Conservation (phyloP, 2,329 filamentous ascomycete species). For the Diplodia sapinea region DNA sequence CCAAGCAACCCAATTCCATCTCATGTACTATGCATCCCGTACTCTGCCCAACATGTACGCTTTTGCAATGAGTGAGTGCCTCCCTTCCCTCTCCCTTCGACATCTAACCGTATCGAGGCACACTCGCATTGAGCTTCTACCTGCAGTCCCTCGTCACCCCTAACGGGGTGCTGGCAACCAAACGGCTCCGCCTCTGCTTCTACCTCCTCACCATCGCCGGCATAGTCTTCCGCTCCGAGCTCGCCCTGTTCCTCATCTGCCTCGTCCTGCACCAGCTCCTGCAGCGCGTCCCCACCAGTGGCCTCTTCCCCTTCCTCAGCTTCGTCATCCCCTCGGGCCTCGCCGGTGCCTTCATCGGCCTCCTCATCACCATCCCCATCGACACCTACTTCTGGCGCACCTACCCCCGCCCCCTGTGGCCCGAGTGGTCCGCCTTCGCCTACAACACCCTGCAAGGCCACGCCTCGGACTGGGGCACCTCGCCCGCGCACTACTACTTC, state of each 20-base stretch:
- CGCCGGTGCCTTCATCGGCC: slow-evolving; percentile 67
- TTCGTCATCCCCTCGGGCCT: slow-evolving; percentile 69
- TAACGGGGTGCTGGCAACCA: slow-evolving; percentile 41
- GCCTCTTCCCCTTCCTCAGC: slow-evolving; percentile 36
- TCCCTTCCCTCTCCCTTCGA: neutral
- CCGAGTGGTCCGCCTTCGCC: slow-evolving; percentile 85
- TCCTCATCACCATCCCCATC: slow-evolving; percentile 72
- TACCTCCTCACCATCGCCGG: slow-evolving; percentile 79
- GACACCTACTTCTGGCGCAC: slow-evolving; percentile 95
- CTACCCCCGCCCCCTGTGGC: slow-evolving; percentile 70
- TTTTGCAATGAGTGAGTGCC: slow-evolving; percentile 75
- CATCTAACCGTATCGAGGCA: slow-evolving; percentile 57
- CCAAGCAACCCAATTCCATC: slow-evolving; percentile 85
- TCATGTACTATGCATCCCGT: slow-evolving; percentile 89
- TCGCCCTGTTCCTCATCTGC: slow-evolving; percentile 78
- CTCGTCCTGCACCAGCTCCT: slow-evolving; percentile 70
- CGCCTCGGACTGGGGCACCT: slow-evolving; percentile 85
- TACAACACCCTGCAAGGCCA: slow-evolving; percentile 88
- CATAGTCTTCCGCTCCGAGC: slow-evolving; percentile 85
- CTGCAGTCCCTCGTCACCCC: slow-evolving; percentile 49
- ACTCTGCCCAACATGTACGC: slow-evolving; percentile 97
- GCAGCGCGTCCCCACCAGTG: slow-evolving; percentile 60
- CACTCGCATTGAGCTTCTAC: slow-evolving; percentile 63
- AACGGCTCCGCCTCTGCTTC: slow-evolving; percentile 68
- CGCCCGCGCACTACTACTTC: slow-evolving; percentile 87